Conservation (phyloP, 1,139 yeast species). For the Protomyces inundatus region DNA sequence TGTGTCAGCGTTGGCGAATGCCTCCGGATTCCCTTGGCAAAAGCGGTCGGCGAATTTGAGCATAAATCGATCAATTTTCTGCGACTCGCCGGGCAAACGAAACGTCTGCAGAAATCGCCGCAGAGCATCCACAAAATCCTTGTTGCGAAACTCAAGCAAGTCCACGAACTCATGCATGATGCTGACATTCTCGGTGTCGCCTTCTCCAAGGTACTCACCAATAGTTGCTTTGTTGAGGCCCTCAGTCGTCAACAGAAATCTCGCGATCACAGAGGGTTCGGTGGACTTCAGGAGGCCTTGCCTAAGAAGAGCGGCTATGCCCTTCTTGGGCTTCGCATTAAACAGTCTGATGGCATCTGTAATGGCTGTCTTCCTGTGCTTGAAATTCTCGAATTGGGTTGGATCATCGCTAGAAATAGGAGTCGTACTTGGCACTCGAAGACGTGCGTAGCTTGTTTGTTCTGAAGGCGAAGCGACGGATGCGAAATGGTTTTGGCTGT, state of each 20-base stretch:
- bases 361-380: slow-evolving; percentile 75
- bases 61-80: slow-evolving; percentile 94
- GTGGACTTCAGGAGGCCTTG: slow-evolving; percentile 59
- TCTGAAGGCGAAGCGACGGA: too few species aligned
- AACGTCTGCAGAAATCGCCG: slow-evolving; percentile 79
- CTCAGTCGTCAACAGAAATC: slow-evolving; percentile 66
- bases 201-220: slow-evolving; percentile 93
- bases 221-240: slow-evolving; percentile 77
- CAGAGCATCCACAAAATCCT: slow-evolving; percentile 77
- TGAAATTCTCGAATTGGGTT: slow-evolving; percentile 75
- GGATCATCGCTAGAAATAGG: slow-evolving; percentile 55
- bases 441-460: too few species aligned
- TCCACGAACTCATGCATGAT: slow-evolving; percentile 95
- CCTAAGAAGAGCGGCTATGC: slow-evolving; percentile 57
- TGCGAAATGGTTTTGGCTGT: not conserved
- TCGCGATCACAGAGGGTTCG: slow-evolving; percentile 65
- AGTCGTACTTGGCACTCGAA: slow-evolving; percentile 6
- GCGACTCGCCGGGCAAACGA: slow-evolving; percentile 96
- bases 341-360: slow-evolving; percentile 74
- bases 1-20: slow-evolving; percentile 87
- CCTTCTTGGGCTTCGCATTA: slow-evolving; percentile 79
- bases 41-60: slow-evolving; percentile 92
- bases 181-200: slow-evolving; percentile 67
- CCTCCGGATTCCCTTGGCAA: slow-evolving; percentile 72
- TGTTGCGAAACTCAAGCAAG: slow-evolving; percentile 65